A percentile compares a stretch with the other conserved stretches of the same genome.
Conservation (phyloP, 176 grass and related monocot genomes). For the Poa pratensis region DNA sequence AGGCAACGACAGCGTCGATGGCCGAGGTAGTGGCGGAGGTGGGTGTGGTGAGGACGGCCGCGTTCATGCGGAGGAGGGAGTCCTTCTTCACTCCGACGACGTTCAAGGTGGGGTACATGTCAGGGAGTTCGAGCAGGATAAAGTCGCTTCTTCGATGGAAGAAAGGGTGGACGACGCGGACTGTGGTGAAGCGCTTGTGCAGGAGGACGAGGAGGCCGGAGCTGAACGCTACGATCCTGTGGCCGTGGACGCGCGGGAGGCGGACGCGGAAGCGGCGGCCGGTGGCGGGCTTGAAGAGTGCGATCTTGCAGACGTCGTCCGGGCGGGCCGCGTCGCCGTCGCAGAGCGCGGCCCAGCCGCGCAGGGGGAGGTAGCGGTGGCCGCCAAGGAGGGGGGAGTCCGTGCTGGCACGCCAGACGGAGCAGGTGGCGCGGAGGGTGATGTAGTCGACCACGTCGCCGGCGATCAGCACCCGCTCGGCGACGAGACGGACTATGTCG, state of each 20-base stretch:
- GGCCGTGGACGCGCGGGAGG: background rate
- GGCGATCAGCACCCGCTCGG: background rate
- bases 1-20: conserved; percentile 36
- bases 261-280: background rate
- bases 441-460: conserved; percentile 24
- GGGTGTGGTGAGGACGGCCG: background rate
- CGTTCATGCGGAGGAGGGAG: conserved; percentile 18
- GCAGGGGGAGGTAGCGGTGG: background rate
- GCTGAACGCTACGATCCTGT: conserved; percentile 22
- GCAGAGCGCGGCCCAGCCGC: conserved; percentile 35
- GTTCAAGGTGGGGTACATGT: background rate
- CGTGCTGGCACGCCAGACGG: background rate
- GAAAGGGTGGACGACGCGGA: conserved; percentile 46
- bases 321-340: conserved; percentile 23
- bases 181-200: conserved; percentile 5
- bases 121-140: conserved; percentile 29
- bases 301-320: background rate
- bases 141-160: background rate
- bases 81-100: background rate
- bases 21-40: background rate
- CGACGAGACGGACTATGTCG: conserved; percentile 28
- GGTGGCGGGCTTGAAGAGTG: conserved; percentile 12
- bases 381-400: background rate
- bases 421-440: background rate
- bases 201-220: conserved; percentile 37